These are phyloP conservation scores for Litsea cubeba DNA, from an alignment of 164 flowering plant species.

Conservation along the genomic window DNA sequence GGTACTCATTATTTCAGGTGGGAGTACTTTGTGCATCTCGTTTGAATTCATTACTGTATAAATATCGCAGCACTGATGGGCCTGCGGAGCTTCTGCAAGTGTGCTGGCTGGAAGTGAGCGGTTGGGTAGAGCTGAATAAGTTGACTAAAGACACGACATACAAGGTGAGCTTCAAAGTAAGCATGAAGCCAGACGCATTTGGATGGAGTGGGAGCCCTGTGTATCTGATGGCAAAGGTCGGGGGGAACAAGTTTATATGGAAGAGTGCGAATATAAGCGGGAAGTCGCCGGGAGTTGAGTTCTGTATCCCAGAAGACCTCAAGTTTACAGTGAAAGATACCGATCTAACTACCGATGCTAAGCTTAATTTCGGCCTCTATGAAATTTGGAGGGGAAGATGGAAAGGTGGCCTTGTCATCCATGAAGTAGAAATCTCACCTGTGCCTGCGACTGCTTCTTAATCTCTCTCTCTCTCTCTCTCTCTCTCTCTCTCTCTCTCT, in stretches of 20 bases:
- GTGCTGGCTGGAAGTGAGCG: constrained; percentile 35
- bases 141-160: constrained; percentile 1
- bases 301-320: constrained; percentile 4
- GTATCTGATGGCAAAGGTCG: constrained; percentile 29
- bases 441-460: no score
- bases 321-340: not conserved
- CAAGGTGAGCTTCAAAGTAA: constrained; percentile 16
- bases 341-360: not conserved
- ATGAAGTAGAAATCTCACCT: constrained; percentile 1
- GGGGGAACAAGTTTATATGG: constrained; percentile 14
- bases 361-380: constrained; percentile 32
- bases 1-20: no score
- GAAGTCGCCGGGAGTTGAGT: no score
- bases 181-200: constrained; percentile 23
- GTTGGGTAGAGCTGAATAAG: not conserved
- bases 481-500: not conserved
- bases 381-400: constrained; percentile 43
- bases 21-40: no score
- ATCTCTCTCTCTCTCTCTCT: not conserved
- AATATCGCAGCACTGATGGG: not conserved
- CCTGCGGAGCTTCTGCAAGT: constrained; percentile 31
- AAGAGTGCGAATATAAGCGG: not conserved
- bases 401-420: constrained; percentile 35
- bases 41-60: no score
- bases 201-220: constrained; percentile 31